These are phyloP conservation scores for Isoetes engelmannii DNA, from an alignment of 83 land plant species.

Conservation along the genomic window DNA sequence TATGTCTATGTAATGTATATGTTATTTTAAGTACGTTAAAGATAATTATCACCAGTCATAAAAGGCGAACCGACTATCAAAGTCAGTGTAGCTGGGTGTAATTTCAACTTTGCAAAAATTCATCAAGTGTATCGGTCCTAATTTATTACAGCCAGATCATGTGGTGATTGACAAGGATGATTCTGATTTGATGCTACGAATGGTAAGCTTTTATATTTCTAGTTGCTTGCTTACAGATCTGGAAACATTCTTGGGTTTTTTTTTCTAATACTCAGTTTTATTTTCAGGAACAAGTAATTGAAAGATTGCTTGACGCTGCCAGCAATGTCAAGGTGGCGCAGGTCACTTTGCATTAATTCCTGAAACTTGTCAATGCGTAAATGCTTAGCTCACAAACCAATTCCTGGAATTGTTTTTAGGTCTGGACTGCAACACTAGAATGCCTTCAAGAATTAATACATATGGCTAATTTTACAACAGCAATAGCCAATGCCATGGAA, in stretches of 20 bases:
- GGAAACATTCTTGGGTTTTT: neutral
- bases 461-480: neutral
- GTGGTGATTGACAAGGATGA: neutral
- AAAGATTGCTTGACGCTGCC: conserved; percentile 15
- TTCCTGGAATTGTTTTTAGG: too few relatives aligned
- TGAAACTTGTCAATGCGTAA: too few relatives aligned
- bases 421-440: neutral
- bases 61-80: neutral
- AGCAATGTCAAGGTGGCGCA: conserved; percentile 19
- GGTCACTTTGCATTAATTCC: neutral
- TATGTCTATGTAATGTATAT: neutral
- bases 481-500: neutral
- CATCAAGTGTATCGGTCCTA: conserved; percentile 1
- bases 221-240: neutral
- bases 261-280: neutral
- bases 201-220: neutral
- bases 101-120: neutral
- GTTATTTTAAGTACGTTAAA: too few relatives aligned
- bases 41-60: too few relatives aligned
- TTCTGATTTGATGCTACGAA: neutral
- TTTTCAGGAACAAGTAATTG: conserved; percentile 8
- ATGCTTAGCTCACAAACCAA: too few relatives aligned
- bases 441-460: neutral
- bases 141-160: neutral
- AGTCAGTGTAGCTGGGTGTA: neutral